Percentiles rank a stretch among this genome's conserved stretches.
Evolutionary conservation across 371 early-diverging fungal genomes (phyloP).

Genomic region (Mortierella sp.): DNA sequence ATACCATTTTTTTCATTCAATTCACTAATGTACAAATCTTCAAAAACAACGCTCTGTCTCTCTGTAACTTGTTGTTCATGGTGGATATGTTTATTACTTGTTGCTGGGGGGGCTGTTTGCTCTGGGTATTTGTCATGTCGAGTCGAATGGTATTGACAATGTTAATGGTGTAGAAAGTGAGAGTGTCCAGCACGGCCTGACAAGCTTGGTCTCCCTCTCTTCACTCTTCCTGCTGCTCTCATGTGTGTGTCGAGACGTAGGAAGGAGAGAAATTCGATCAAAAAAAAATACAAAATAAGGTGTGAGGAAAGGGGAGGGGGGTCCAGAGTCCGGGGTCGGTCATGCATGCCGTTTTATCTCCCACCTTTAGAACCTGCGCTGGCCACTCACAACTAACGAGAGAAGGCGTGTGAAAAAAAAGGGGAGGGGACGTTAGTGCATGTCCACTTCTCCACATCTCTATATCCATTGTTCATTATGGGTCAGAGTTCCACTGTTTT

Average conservation of each 20-base stretch:
- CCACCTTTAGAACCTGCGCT: constrained; percentile 20
- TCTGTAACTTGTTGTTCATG: background rate
- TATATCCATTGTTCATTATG: background rate
- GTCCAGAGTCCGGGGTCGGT: background rate
- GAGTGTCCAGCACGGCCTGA: background rate
- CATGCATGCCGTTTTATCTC: too few species aligned
- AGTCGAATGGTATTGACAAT: background rate
- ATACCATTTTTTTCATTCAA: constrained; percentile 4
- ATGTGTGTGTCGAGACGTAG: background rate
- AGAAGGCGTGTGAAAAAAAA: background rate
- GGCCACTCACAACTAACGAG: constrained; percentile 15
- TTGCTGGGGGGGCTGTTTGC: background rate
- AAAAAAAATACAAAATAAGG: background rate
- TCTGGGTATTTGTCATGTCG: background rate
- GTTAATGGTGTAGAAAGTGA: background rate
- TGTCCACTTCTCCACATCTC: background rate
- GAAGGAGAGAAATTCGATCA: background rate
- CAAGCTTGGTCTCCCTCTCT: background rate
- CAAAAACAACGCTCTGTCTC: background rate
- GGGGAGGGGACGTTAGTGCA: background rate
- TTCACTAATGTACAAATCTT: constrained; percentile 10
- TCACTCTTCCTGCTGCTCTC: background rate
- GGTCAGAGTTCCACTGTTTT: too few species aligned
- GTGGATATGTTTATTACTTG: background rate
- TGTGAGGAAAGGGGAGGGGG: background rate